These are phyloP conservation scores for Fusarium goolgardi DNA, from an alignment of 2,329 filamentous ascomycete species.

Conservation along the genomic window DNA sequence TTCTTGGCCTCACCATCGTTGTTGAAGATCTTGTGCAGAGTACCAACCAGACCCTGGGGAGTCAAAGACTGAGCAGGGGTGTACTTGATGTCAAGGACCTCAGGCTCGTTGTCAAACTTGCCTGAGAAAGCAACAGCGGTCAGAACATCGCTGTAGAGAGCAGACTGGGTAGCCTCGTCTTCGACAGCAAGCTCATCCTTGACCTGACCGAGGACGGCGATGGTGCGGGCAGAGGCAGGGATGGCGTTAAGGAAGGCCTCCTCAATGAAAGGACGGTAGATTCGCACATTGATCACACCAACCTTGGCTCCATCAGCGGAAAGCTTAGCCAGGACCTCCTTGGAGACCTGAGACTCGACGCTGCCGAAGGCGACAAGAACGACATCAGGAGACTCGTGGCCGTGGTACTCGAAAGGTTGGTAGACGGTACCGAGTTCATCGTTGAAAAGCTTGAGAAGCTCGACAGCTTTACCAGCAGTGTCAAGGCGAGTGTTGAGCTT, in stretches of 20 bases:
- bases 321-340: slow-evolving; percentile 81
- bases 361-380: slow-evolving; percentile 95
- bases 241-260: slow-evolving; percentile 89
- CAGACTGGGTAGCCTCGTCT: slow-evolving; percentile 83
- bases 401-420: slow-evolving; percentile 91
- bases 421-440: slow-evolving; percentile 94
- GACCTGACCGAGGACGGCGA: slow-evolving; percentile 93
- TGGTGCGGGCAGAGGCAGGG: slow-evolving; percentile 77
- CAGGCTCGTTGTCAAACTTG: slow-evolving; percentile 70
- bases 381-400: slow-evolving; percentile 80
- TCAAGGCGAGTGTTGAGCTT: slow-evolving; percentile 77
- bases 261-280: slow-evolving; percentile 96
- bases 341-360: slow-evolving; percentile 85
- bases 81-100: slow-evolving; percentile 90
- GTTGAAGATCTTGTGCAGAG: slow-evolving; percentile 62
- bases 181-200: slow-evolving; percentile 75
- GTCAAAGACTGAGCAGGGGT: slow-evolving; percentile 71
- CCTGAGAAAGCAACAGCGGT: slow-evolving; percentile 84
- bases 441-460: slow-evolving; percentile 81
- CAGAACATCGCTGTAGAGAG: slow-evolving; percentile 90
- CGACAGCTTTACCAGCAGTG: slow-evolving; percentile 76
- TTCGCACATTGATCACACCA: slow-evolving; percentile 88
- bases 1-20: slow-evolving; percentile 65
- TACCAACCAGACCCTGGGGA: slow-evolving; percentile 64
- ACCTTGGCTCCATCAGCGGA: slow-evolving; percentile 79